Conservation (phyloP, 768 basidiomycete species). For the Chiua virens region DNA sequence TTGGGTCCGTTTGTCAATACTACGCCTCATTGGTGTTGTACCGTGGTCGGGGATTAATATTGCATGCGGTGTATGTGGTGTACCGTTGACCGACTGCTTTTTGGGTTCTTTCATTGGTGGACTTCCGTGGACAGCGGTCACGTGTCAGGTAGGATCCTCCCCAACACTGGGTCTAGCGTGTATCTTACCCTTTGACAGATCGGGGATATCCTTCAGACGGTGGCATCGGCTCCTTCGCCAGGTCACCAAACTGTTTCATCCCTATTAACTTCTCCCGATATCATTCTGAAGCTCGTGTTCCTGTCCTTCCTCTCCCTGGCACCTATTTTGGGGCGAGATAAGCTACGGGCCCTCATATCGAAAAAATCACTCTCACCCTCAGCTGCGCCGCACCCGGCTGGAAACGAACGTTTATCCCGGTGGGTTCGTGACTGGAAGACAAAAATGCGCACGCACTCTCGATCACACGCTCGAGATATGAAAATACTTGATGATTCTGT, state of each 20-base stretch:
- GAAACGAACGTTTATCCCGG: slow-evolving; percentile 40
- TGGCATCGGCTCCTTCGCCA: slow-evolving; percentile 69
- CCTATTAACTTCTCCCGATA: slow-evolving; percentile 78
- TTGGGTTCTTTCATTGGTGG: slow-evolving; percentile 83
- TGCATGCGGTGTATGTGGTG: slow-evolving; percentile 90
- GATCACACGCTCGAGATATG: slow-evolving; percentile 47
- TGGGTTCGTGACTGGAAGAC: slow-evolving; percentile 72
- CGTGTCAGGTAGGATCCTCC: slow-evolving; percentile 67
- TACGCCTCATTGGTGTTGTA: slow-evolving; percentile 89
- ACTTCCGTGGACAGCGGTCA: slow-evolving; percentile 89
- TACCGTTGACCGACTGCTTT: slow-evolving; percentile 70
- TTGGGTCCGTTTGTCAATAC: slow-evolving; percentile 86
- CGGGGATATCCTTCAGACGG: slow-evolving; percentile 84
- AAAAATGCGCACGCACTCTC: slow-evolving; percentile 56
- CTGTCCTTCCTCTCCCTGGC: slow-evolving; percentile 83
- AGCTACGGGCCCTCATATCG: slow-evolving; percentile 58
- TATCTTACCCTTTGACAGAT: slow-evolving; percentile 50
- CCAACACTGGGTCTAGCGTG: slow-evolving; percentile 13
- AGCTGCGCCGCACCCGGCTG: slow-evolving; percentile 16
- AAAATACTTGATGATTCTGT: slow-evolving; percentile 52
- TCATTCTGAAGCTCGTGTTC: slow-evolving; percentile 80
- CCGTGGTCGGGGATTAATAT: slow-evolving; percentile 98
- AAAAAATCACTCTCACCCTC: slow-evolving; percentile 25
- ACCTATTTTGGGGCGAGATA: slow-evolving; percentile 77
- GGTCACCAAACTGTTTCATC: slow-evolving; percentile 80